A percentile compares a stretch with the other conserved stretches of the same genome.
Evolutionary conservation across 1,139 yeast species (phyloP).

Genomic region (Suhomyces taliae): DNA sequence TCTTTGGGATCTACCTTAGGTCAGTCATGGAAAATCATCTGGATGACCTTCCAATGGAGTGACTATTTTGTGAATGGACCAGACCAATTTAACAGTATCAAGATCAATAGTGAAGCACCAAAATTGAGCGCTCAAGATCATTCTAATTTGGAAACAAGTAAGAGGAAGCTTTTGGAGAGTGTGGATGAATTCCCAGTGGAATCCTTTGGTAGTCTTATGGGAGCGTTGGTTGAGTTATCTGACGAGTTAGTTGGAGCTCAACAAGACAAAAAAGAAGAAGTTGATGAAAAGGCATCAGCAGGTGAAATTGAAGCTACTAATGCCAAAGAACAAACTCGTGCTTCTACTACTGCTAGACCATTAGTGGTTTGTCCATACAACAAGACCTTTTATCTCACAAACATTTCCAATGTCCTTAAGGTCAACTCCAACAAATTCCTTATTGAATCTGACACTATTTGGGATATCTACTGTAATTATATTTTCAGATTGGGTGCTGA

Average conservation of each 20-base stretch:
- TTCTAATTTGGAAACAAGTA: slow-evolving; percentile 52
- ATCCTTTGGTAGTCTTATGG: slow-evolving; percentile 49
- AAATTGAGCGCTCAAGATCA: slow-evolving; percentile 46
- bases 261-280: neutral
- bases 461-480: slow-evolving; percentile 47
- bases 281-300: neutral
- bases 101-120: slow-evolving; percentile 24
- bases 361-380: slow-evolving; percentile 41
- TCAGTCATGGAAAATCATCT: slow-evolving; percentile 65
- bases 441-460: slow-evolving; percentile 36
- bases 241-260: slow-evolving; percentile 18
- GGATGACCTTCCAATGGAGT: slow-evolving; percentile 76
- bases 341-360: neutral
- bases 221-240: slow-evolving; percentile 47
- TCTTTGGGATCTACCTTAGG: slow-evolving; percentile 75
- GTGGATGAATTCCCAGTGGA: slow-evolving; percentile 52
- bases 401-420: slow-evolving; percentile 45
- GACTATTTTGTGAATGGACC: slow-evolving; percentile 64
- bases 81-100: slow-evolving; percentile 32
- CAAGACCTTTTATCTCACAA: slow-evolving; percentile 38
- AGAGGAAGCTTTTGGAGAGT: slow-evolving; percentile 62
- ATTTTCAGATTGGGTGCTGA: slow-evolving; percentile 36
- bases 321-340: neutral
- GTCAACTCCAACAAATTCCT: slow-evolving; percentile 54
- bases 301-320: neutral